phyloP scores from a whole-genome alignment of 2,329 filamentous ascomycete species.

The Cercospora beticola region DNA sequence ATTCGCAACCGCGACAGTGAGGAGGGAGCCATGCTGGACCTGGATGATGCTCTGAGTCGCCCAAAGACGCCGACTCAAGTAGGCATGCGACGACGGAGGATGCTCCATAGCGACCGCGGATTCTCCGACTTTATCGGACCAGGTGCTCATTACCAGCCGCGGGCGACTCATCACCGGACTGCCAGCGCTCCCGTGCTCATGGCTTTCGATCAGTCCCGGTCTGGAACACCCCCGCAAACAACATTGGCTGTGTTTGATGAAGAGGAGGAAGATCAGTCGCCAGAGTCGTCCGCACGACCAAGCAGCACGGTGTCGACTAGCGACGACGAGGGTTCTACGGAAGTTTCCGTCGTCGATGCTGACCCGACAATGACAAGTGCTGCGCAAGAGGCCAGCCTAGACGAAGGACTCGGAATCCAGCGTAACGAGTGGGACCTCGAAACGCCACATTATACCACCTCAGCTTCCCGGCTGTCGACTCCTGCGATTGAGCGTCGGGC shows the following conservation, averaged over 20 bases:
- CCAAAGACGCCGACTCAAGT: conserved; percentile 74
- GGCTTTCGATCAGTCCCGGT: conserved; percentile 60
- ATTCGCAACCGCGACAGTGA: conserved; percentile 46
- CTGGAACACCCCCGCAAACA: conserved; percentile 46
- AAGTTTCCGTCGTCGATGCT: conserved; percentile 36
- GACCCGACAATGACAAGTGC: conserved; percentile 19
- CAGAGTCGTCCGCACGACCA: conserved; percentile 7
- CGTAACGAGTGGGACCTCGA: conserved; percentile 28
- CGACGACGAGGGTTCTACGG: conserved; percentile 29
- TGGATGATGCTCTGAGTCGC: conserved; percentile 88
- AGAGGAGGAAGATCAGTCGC: conserved; percentile 41
- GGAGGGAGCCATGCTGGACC: conserved; percentile 78
- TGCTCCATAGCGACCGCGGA: conserved; percentile 75
- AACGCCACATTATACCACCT: conserved; percentile 23
- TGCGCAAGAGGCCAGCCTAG: conserved; percentile 7
- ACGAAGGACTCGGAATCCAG: conserved; percentile 29
- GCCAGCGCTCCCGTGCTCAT: conserved; percentile 79
- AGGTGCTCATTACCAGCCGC: conserved; percentile 62
- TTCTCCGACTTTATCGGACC: conserved; percentile 67
- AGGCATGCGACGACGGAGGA: conserved; percentile 67
- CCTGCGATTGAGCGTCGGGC: conserved; percentile 31
- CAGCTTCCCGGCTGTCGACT: conserved; percentile 26
- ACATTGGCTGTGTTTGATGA: conserved; percentile 85
- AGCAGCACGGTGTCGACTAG: conserved; percentile 16
- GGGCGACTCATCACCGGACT: conserved; percentile 61